Base-by-base conservation (phyloP, 2,329 filamentous ascomycete species). In the Colletotrichum sp. region DNA sequence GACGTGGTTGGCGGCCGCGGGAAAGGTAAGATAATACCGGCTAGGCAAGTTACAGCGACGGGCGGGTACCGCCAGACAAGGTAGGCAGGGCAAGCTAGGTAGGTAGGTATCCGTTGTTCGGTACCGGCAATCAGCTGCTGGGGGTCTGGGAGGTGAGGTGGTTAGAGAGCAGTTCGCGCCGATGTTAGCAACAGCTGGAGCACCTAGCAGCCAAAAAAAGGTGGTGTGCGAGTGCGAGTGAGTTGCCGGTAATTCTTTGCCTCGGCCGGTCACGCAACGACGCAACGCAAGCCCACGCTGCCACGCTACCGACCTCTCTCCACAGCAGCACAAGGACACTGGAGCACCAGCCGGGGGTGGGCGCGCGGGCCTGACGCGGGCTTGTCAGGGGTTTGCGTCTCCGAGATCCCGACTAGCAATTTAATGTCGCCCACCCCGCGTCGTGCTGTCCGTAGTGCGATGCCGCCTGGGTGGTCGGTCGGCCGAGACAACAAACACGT, bases 331-430 rank as follows among this genome's bases (percentile, higher is more conserved):
- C 49, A 36, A 30, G 32, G 32, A 62, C 49, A 36, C 18, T 21
- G 65, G n/a, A 21, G 15, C 12, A 60, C 49, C 32, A 67, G 39
- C 36, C 63, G 64, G 71, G 65, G 64, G 64, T 44, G 63, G 55
- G 72, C 44, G 72, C 69, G 69, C 52, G 72, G 72, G 73, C 69
- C 63, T 73, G 70, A 68, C 44, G 59, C 28, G 70, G 70, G 74
- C 74, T 68, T 73, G 74, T 76, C 74, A 74, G 74, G 74, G 74
- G 74, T 52, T 39, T 65, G 57, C 69, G 68, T 76, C 74, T 59
- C 74, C 74, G 69, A 76, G 70, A 76, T 65, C 57, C 74, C 60
- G 70, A 68, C 74, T 74, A 73, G 64, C 57, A 52, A 76, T 52
- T 52, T 44, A 65, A 52, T 66, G 36, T 34, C 49, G 24, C 28